A percentile compares a stretch with the other conserved stretches of the same genome.
These are phyloP conservation scores for Bauhinia variegata DNA, from an alignment of 306 rosid genomes.

Conservation along the genomic window DNA sequence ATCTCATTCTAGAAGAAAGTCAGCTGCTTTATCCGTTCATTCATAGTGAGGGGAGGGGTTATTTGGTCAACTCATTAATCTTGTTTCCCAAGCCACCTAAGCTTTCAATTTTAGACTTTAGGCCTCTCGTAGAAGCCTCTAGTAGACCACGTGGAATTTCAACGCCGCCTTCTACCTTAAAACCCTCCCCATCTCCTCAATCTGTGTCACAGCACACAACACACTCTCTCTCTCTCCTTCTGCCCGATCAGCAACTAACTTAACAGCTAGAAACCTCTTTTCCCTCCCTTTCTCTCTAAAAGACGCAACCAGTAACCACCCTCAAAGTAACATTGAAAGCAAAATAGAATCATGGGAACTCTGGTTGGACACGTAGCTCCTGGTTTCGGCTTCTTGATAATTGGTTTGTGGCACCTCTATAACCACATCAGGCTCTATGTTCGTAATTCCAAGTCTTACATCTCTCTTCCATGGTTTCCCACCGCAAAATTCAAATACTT, in stretches of 20 bases:
- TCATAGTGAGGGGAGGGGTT: too few species aligned
- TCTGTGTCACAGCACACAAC: too few species aligned
- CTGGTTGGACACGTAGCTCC: conserved; percentile 81
- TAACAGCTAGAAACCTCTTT: background rate
- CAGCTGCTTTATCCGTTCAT: too few species aligned
- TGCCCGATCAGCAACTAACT: conserved; percentile 12
- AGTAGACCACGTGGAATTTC: too few species aligned
- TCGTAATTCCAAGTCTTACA: conserved; percentile 43
- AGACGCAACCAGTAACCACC: background rate
- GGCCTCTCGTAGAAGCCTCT: too few species aligned
- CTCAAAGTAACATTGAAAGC: too few species aligned
- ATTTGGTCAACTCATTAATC: too few species aligned
- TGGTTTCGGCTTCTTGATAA: conserved; percentile 70
- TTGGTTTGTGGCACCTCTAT: conserved; percentile 87
- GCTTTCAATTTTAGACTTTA: too few species aligned
- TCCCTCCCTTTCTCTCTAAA: conserved; percentile 10
- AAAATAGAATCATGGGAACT: conserved; percentile 58
- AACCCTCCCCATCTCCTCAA: too few species aligned
- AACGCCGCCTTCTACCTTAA: too few species aligned
- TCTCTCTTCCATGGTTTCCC: conserved; percentile 73
- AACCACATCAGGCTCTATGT: conserved; percentile 74
- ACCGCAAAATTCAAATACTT: conserved; percentile 50
- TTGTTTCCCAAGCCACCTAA: too few species aligned
- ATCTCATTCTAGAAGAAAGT: too few species aligned
- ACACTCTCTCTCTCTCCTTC: background rate